A percentile compares a stretch with the other conserved stretches of the same genome.
Evolutionary conservation across 352 stramenopile species (phyloP).

Genomic region (Phytophthora pluvialis): DNA sequence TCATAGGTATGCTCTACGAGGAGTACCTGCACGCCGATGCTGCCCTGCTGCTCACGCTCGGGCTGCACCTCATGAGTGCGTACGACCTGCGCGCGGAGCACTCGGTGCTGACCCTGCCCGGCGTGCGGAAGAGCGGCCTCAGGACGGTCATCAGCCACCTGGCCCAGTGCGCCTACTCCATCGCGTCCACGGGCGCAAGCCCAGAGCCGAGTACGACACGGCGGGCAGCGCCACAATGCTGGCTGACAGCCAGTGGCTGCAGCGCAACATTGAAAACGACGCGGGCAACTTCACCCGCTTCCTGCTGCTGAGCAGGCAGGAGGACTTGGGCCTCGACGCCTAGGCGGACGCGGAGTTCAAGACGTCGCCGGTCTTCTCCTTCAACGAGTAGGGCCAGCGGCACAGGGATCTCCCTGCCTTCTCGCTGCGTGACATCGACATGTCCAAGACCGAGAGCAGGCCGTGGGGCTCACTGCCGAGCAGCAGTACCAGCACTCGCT

Average conservation of each 20-base stretch:
- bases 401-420: conserved; percentile 79
- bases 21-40: conserved; percentile 99
- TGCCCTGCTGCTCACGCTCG: conserved; percentile 83
- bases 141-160: conserved; percentile 97
- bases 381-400: conserved; percentile 74
- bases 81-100: conserved; percentile 91
- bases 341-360: conserved; percentile 72
- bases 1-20: no score
- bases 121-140: conserved; percentile 88
- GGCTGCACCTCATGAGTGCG: conserved; percentile 77
- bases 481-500: conserved; percentile 47
- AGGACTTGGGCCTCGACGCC: conserved; percentile 43
- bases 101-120: conserved; percentile 92
- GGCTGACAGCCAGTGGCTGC: conserved; percentile 84
- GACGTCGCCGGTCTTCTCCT: conserved; percentile 84
- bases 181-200: conserved; percentile 83
- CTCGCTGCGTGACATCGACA: conserved; percentile 74
- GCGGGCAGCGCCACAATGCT: conserved; percentile 98
- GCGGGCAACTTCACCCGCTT: conserved; percentile 92
- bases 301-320: conserved; percentile 78
- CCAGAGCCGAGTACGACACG: conserved; percentile 95
- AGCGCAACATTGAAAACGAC: conserved; percentile 66
- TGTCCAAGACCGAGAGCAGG: conserved; percentile 82
- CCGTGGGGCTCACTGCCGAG: conserved; percentile 74
- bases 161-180: conserved; percentile 96